These are phyloP conservation scores for Ceratobasidium sp. DNA, from an alignment of 1,284 basidiomycete species.

Conservation along the genomic window DNA sequence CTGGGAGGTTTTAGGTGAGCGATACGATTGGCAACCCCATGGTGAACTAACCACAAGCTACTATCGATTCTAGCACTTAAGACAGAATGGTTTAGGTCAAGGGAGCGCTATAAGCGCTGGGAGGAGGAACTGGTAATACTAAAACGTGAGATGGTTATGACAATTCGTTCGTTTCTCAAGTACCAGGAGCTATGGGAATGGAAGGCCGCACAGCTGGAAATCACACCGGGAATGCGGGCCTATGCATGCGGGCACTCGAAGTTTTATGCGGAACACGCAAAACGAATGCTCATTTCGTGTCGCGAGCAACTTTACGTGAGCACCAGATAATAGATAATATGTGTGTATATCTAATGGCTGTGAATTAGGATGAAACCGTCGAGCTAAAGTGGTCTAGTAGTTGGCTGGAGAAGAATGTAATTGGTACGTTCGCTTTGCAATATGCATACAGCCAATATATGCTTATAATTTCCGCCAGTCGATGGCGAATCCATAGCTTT, in stretches of 20 bases:
- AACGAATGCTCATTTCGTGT: too few relatives aligned
- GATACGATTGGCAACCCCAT: background rate
- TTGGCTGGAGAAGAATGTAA: too few relatives aligned
- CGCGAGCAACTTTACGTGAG: too few relatives aligned
- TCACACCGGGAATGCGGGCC: background rate
- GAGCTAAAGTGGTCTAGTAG: too few relatives aligned
- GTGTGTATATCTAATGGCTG: too few relatives aligned
- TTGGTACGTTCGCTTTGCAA: too few relatives aligned
- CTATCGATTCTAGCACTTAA: slow-evolving; percentile 4
- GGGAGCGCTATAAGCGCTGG: slow-evolving; percentile 27
- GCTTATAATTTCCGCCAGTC: too few relatives aligned
- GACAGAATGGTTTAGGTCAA: slow-evolving; percentile 31
- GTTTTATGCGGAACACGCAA: background rate
- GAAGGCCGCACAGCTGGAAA: background rate
- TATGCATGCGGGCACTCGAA: background rate
- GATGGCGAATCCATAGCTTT: too few relatives aligned
- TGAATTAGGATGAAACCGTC: too few relatives aligned
- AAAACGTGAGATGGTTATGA: slow-evolving; percentile 33
- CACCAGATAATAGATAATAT: too few relatives aligned
- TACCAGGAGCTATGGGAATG: background rate
- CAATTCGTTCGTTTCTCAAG: background rate
- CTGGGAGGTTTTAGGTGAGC: slow-evolving; percentile 16
- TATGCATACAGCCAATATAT: too few relatives aligned
- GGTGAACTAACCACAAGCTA: background rate
- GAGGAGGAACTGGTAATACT: slow-evolving; percentile 16